Evolutionary conservation across 2,329 filamentous ascomycete genomes (phyloP).

Genomic region (Colletotrichum musae): DNA sequence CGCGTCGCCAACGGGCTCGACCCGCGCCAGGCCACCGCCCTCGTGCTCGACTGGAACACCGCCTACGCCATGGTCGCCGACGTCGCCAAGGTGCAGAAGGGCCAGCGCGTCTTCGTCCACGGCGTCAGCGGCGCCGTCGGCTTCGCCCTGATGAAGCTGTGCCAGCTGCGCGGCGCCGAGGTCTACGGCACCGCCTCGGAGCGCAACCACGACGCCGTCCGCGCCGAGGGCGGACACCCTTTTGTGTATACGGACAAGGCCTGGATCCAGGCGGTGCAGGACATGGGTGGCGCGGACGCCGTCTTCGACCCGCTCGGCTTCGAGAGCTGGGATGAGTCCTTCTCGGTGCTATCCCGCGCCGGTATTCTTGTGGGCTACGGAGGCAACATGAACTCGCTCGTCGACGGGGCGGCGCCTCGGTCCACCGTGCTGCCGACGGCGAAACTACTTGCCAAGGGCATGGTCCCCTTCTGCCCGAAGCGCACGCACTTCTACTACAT

Average conservation of each 20-base stretch:
- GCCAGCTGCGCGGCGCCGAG: conserved; percentile 58
- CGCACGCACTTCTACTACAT: conserved; percentile 55
- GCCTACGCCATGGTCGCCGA: conserved; percentile 56
- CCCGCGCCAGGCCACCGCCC: conserved; percentile 55
- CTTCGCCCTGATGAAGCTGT: conserved; percentile 57
- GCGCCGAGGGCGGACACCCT: conserved; percentile 55
- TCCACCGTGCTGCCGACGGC: conserved; percentile 49
- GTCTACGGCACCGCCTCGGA: conserved; percentile 65
- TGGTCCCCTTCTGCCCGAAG: conserved; percentile 42
- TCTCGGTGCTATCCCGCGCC: conserved; percentile 56
- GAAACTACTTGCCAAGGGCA: conserved; percentile 51
- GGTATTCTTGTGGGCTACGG: conserved; percentile 59
- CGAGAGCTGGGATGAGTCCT: conserved; percentile 66
- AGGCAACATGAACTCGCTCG: conserved; percentile 52
- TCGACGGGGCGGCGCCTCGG: conserved; percentile 49
- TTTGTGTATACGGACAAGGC: conserved; percentile 65
- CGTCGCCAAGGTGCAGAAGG: conserved; percentile 55
- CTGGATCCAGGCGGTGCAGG: conserved; percentile 62
- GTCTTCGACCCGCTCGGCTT: conserved; percentile 66
- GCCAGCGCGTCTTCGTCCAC: conserved; percentile 65
- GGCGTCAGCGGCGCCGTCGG: conserved; percentile 66
- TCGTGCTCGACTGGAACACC: conserved; percentile 63
- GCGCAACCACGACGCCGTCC: conserved; percentile 59
- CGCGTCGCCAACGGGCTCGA: conserved; percentile 58
- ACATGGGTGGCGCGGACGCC: conserved; percentile 60